These are phyloP conservation scores for Cercospora zeae-maydis DNA, from an alignment of 2,329 filamentous ascomycete species.

Conservation along the genomic window DNA sequence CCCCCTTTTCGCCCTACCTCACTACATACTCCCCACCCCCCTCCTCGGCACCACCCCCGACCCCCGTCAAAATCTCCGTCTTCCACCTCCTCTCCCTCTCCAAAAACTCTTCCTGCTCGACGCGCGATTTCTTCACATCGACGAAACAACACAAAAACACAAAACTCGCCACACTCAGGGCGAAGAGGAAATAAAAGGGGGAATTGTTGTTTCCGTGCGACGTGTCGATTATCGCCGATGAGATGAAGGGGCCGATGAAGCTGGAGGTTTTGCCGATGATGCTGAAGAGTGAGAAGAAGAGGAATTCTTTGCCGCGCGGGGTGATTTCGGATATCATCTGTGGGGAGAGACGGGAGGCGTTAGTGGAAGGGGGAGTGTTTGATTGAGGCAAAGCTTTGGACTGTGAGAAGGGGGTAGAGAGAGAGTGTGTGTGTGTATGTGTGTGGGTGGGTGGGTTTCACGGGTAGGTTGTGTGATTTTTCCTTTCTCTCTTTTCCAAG, in stretches of 20 bases:
- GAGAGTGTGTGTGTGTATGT: too few species aligned
- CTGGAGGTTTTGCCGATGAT: constrained; percentile 66
- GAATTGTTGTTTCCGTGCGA: constrained; percentile 55
- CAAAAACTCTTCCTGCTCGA: constrained; percentile 58
- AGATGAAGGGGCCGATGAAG: constrained; percentile 67
- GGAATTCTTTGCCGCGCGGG: constrained; percentile 63
- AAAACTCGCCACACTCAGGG: constrained; percentile 55
- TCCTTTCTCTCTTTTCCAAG: too few species aligned
- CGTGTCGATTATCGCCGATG: constrained; percentile 64
- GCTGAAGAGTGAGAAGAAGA: constrained; percentile 67
- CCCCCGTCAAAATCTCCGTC: constrained; percentile 21
- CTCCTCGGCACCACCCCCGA: not conserved
- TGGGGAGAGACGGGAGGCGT: not conserved
- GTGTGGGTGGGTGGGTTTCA: too few species aligned
- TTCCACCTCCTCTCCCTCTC: constrained; percentile 32
- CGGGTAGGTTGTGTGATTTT: too few species aligned
- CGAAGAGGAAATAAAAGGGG: constrained; percentile 66
- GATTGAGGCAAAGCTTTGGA: too few species aligned
- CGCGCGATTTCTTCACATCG: constrained; percentile 58
- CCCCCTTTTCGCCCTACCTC: too few species aligned
- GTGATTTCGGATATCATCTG: constrained; percentile 66
- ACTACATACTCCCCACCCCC: not conserved
- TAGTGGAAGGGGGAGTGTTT: not conserved
- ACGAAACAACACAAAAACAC: constrained; percentile 53
- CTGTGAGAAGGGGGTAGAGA: too few species aligned